Evolutionary conservation across 306 rosid genomes (phyloP), one percentile per base, ranked within the genome.

Genomic region (Lagenaria siceraria): DNA sequence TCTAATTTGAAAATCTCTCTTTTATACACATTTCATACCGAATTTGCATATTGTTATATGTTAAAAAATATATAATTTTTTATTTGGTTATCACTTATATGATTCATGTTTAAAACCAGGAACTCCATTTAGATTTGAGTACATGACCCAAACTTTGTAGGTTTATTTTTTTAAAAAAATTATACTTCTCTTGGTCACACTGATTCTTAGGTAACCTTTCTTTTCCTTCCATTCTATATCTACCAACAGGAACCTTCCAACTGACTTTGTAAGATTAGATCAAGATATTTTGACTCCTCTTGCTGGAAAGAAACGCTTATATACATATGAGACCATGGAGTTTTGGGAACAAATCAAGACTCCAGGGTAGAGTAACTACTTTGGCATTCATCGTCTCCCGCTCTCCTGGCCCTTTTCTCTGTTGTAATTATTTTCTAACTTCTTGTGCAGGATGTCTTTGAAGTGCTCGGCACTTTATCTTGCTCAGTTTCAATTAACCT

Each of bases 281-380:
- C 99, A 95, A 89, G 99, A 95, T 88, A 95, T 95, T 78, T 86
- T 95, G 84, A 83, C 99, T 52, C 97, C 99, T 43, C 98, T 92
- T 77, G 98, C 99, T 9, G 99, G 99, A 80, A 95, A 95, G 89
- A 95, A 89, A 61, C 89, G 88, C 77, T 87, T 95, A 40, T 95
- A 90, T 79, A 90, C 96, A 54, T 88, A 88, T 78, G 97, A 95
- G 87, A 89, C 92, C 80, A 80, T 29, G 88, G 97, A 95, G 62
- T 95, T 95, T 78, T 95, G 99, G 97, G 99, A 95, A 89, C 99
- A 95, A 80, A 95, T 95, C 70, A 95, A 95, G 82, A 92, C 99
- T 80, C 99, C 99, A 46, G 99, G 97, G 99, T 92, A 82, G 80
- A 64, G 77, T 55, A 19, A 31, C 35, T 4, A 62, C 12, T 79